phyloP scores from a whole-genome alignment of 1,139 yeast species.

The Hemisphaericaspora xylanilytica region DNA sequence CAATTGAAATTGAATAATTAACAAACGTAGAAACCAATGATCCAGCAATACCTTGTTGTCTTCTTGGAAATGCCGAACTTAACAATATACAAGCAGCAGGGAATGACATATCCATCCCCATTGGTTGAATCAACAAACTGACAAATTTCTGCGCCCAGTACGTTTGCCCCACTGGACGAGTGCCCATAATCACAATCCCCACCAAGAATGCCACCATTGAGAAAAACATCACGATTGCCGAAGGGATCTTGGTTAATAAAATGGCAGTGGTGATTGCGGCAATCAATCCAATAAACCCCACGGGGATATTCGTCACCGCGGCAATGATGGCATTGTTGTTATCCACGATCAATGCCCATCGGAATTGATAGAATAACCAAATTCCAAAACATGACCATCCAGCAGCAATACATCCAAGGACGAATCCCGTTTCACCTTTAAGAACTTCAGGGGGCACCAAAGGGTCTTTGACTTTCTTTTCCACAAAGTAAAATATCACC shows the following conservation, averaged over 20 bases:
- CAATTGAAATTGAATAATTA: slow-evolving; percentile 62
- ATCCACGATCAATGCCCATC: slow-evolving; percentile 34
- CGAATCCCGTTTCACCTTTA: slow-evolving; percentile 41
- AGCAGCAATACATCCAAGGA: slow-evolving; percentile 48
- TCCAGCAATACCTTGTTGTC: slow-evolving; percentile 65
- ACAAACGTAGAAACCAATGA: slow-evolving; percentile 60
- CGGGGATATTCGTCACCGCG: slow-evolving; percentile 41
- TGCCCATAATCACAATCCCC: slow-evolving; percentile 42
- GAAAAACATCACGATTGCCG: slow-evolving; percentile 41
- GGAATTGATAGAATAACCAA: slow-evolving; percentile 49
- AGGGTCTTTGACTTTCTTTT: slow-evolving; percentile 38
- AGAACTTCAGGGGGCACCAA: slow-evolving; percentile 45
- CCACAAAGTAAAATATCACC: slow-evolving; percentile 35
- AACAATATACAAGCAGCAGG: slow-evolving; percentile 60
- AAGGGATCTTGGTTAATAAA: slow-evolving; percentile 36
- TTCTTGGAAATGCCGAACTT: slow-evolving; percentile 47
- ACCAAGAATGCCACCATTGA: slow-evolving; percentile 46
- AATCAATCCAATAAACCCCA: slow-evolving; percentile 37
- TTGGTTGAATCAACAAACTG: slow-evolving; percentile 43
- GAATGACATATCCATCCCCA: slow-evolving; percentile 67
- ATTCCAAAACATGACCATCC: slow-evolving; percentile 66
- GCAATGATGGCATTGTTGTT: slow-evolving; percentile 31
- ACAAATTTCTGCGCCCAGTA: slow-evolving; percentile 58
- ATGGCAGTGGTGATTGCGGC: slow-evolving; percentile 47
- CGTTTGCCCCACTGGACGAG: slow-evolving; percentile 44